phyloP scores from a whole-genome alignment of 441 rosid genomes.

The Eruca vesicaria region DNA sequence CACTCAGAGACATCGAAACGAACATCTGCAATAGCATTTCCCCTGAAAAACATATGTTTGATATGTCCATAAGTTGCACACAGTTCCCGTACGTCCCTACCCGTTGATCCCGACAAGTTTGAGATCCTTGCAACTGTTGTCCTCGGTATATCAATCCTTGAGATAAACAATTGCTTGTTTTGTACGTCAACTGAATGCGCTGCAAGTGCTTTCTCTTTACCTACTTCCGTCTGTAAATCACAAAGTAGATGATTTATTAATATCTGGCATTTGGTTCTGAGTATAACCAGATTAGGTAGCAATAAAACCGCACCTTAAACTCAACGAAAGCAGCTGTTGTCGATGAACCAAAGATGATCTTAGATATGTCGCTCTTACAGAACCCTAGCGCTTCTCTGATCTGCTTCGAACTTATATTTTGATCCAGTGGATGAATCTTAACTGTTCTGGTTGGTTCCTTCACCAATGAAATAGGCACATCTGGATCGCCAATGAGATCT shows the following conservation, averaged over 20 bases:
- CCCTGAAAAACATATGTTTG: not conserved
- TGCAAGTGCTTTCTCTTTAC: conserved; percentile 43
- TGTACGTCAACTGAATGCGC: conserved; percentile 30
- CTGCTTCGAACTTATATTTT: conserved; percentile 31
- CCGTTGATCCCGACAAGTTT: not conserved
- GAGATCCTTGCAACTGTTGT: conserved; percentile 43
- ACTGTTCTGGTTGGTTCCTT: conserved; percentile 41
- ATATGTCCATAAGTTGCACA: conserved; percentile 31
- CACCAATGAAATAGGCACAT: conserved; percentile 35
- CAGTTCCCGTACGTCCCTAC: not conserved
- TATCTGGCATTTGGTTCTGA: not conserved
- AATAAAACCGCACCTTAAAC: conserved; percentile 36
- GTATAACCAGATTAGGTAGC: not conserved
- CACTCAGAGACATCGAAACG: conserved; percentile 35
- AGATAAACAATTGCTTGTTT: conserved; percentile 30
- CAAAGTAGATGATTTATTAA: not conserved
- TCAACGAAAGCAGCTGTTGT: conserved; percentile 38
- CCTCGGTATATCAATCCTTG: conserved; percentile 47
- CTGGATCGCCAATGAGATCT: conserved; percentile 38
- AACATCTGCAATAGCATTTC: conserved; percentile 21
- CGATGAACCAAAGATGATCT: conserved; percentile 37
- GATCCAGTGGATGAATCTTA: conserved; percentile 31
- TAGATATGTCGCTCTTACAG: conserved; percentile 30
- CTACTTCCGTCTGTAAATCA: conserved; percentile 38
- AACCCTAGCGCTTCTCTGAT: conserved; percentile 39